Base-by-base conservation (phyloP, 192 early-diverging fungal genomes). In the Backusella australiensis region DNA sequence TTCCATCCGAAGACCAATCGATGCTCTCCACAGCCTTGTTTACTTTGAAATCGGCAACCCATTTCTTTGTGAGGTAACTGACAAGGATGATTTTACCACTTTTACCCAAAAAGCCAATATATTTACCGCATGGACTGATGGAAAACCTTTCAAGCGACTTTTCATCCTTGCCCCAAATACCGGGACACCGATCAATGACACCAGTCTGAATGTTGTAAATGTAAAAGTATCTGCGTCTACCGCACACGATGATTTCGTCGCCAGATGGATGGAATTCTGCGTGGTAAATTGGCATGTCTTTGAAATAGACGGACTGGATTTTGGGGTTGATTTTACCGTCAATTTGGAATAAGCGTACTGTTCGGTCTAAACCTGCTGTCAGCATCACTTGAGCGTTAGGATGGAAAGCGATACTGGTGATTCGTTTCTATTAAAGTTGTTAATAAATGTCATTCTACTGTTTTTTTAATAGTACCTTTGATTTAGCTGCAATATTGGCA, bases 271-370 rank as follows among this genome's bases (percentile, higher is more conserved):
- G 89, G 78, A 99, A 98, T 56, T 83, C 80, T 1, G 96, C 94
- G 23, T 80, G 78, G 77, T 87, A 84, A 46, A 98, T 94, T 4
- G 95, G 94, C 77, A 98, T 78, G 82, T 98, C 97, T 76, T 95
- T 92, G 77, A 97, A 89, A 73, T 88, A 88, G n/a, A 98, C 82
- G 11, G 91, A 93, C 85, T 97, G 95, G 69, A 99, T 89, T 83
- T 96, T 93, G 56, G 91, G 94, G 82, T 99, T 99, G 39, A 93
- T 78, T 81, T 95, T 96, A 23, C 97, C 97, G 69, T 99, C 97
- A 6, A 97, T 88, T 67, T 95, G 94, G 84, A 98, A 98, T 49
- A 99, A 77, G 8, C 94, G 86, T 74, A 99, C 74, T 17, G 96
- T 97, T 76, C 90, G 91, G 81, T 99, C 97, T 29, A 93, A 86